These are phyloP conservation scores for Aspergillus diversus DNA, from an alignment of 495 filamentous ascomycete genomes.

Conservation along the genomic window DNA sequence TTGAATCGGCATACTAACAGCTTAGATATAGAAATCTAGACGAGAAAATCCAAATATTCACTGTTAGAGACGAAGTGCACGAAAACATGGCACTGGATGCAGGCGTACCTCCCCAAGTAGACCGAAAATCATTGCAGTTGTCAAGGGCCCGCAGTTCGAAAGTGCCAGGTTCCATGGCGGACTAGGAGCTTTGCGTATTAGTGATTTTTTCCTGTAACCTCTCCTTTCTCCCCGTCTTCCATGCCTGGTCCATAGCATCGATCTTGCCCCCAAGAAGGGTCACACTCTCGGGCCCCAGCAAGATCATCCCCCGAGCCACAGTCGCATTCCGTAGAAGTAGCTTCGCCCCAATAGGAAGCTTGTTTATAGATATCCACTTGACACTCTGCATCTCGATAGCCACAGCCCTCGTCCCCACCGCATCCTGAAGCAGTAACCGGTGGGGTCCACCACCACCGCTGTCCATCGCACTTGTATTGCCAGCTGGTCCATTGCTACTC, in stretches of 20 bases:
- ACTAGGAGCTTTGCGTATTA: constrained; percentile 23
- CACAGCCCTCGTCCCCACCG: constrained; percentile 66
- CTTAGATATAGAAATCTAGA: constrained; percentile 8
- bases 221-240: constrained; percentile 73
- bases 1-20: neutral
- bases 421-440: constrained; percentile 83
- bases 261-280: constrained; percentile 84
- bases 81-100: constrained; percentile 7
- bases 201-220: constrained; percentile 64
- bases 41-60: constrained; percentile 5
- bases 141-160: no score
- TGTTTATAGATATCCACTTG: constrained; percentile 63
- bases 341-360: constrained; percentile 79
- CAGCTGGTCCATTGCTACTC: constrained; percentile 19
- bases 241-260: constrained; percentile 74
- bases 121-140: no score
- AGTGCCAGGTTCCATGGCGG: no score
- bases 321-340: constrained; percentile 66
- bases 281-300: constrained; percentile 69
- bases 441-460: constrained; percentile 66
- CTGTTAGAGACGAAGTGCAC: constrained; percentile 16
- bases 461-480: constrained; percentile 18
- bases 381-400: constrained; percentile 74
- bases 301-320: constrained; percentile 75
- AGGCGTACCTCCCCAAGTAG: no score